Evolutionary conservation across 2,329 filamentous ascomycete genomes (phyloP), one percentile per base, ranked within the genome.

Genomic region (Aspergillus nomiae): DNA sequence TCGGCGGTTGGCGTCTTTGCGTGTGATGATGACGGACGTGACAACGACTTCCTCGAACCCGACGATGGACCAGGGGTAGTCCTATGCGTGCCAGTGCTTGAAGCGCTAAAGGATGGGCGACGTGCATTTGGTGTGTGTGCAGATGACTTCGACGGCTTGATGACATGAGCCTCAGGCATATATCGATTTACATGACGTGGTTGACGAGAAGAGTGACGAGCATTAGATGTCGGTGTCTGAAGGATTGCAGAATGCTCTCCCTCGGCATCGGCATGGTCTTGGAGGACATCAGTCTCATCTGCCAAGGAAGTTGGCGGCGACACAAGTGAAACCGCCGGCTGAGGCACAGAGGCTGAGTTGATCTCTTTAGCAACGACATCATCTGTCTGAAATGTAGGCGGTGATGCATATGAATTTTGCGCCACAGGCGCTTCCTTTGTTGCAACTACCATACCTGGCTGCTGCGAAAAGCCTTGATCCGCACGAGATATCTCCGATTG

Each of bases 301-400:
- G 73, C 76, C 61, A 80, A 73, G 26, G 80, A 81, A 28, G 78
- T 81, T 16, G 79, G 80, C 24, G 80, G 80, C 2, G 80, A 82
- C 14, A 81, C 80, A 51, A 82, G 70, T 16, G 77, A 76, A 46
- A 74, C 74, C 24, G 74, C 70, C 7, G 77, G 74, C 55, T 77
- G 73, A 1, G 74, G 65, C 32, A 73, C 66, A 50, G 71, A 69
- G 28, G 72, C 51, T 4, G 74, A 57, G 24, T 70, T 68, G 26
- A 73, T 57, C 58, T 73, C 74, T 41, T 73, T 73, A 8, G 71
- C 57, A 28, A 74, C 73, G 26, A 75, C 67, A 34, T 70, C 66
- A 62, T 80, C 74, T 9, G 72, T 65, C 54, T 79, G 77, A 45
- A 74, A 73, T n/a, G 69, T 69, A 41, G 77, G 75, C 2, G 78